Evolutionary conservation across 2,329 filamentous ascomycete species (phyloP), one percentile per base, ranked within the genome.

Genomic region (Claviceps sp.): DNA sequence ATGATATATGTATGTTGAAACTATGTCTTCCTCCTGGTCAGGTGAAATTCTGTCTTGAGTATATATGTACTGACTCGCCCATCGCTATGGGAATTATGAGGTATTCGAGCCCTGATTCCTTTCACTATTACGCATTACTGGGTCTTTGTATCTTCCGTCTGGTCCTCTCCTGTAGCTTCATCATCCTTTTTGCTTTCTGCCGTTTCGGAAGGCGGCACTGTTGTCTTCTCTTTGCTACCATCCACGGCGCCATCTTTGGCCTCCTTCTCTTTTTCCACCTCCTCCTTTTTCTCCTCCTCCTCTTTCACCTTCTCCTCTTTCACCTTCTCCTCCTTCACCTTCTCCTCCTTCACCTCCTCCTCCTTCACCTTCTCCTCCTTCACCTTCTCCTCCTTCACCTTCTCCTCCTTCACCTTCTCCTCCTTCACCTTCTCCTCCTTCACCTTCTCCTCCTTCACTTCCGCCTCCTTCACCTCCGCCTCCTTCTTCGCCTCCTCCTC

Each of bases 391-490:
- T 62, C 54, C 0, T 57, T 57, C 5, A 59, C 56, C 1, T 24
- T 2, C 22, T 0, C 24, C 24, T 24, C 16, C 5, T 61, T 57
- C 1, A 59, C 56, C 6, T 59, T 52, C 3, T 58, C 57, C 13
- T 64, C 61, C 2, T 64, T 59, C 1, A 64, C 9, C 1, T 63
- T 58, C 0, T 37, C 30, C 1, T 62, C 60, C 0, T 65, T 59
- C 0, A 62, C 60, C 0, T 64, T 59, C 1, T 61, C 59, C 1
- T 62, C 57, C 3, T 57, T 53, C 0, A 57, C 56, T 2, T 59
- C 57, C 14, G 9, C 4, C 20, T 3, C 61, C 55, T 59, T 61
- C 1, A 61, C 56, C 1, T 62, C 61, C 52, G 2, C 60, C 7
- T 61, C 56, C 60, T 4, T 67, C 63, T 0, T 63, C 61, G 9